phyloP scores from a whole-genome alignment of 192 early-diverging fungal genomes.

The Neocallimastix lanati region DNA sequence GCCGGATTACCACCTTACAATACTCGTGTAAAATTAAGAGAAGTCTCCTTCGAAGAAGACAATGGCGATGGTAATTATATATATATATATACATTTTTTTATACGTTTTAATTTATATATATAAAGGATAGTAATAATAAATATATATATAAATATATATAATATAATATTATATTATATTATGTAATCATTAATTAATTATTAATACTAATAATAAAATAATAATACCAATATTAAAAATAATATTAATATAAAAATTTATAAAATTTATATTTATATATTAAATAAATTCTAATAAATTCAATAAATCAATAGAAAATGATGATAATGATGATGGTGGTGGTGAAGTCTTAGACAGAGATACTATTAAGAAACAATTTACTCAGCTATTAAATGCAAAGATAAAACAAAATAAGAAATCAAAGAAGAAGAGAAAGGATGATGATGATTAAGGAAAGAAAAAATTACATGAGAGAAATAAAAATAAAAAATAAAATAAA shows the following conservation, averaged over 20 bases:
- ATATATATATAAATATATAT: too few relatives aligned
- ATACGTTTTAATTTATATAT: too few relatives aligned
- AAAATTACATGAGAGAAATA: too few relatives aligned
- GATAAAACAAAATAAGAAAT: conserved; percentile 33
- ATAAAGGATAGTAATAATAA: too few relatives aligned
- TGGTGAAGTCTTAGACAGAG: conserved; percentile 34
- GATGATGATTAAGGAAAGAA: conserved; percentile 6
- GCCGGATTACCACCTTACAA: conserved; percentile 24
- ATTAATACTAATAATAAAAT: neutral
- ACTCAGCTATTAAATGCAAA: conserved; percentile 39
- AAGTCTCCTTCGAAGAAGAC: conserved; percentile 35
- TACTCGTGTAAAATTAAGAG: conserved; percentile 35
- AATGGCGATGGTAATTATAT: conserved; percentile 20
- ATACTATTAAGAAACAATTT: conserved; percentile 41
- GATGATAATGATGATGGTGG: conserved; percentile 33
- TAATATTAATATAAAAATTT: too few relatives aligned
- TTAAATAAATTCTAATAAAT: too few relatives aligned
- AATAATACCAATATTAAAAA: too few relatives aligned
- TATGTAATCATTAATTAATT: too few relatives aligned
- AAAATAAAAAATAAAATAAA: too few relatives aligned
- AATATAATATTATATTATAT: too few relatives aligned
- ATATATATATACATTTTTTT: too few relatives aligned
- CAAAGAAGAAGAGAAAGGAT: conserved; percentile 34
- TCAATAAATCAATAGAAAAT: conserved; percentile 12
- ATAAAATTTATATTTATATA: too few relatives aligned